Conservation (phyloP, 805 yeast genomes). For the Kuraishia cidri region DNA sequence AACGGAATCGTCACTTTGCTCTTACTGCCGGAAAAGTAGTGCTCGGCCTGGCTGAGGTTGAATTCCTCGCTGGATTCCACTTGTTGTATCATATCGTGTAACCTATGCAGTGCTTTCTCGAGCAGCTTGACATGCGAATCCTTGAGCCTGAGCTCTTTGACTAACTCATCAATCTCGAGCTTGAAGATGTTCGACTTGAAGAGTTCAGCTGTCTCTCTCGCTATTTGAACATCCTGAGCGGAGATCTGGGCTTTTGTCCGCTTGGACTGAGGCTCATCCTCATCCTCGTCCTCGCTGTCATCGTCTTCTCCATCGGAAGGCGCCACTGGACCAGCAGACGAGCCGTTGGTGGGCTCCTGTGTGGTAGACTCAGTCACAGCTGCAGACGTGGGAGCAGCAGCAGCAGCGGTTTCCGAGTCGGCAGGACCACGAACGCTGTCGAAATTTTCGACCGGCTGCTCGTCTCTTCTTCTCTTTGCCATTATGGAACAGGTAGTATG, state of each 20-base stretch:
- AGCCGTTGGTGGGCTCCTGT: too few species aligned
- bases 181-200: constrained; percentile 95
- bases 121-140: constrained; percentile 56
- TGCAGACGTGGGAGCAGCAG: too few species aligned
- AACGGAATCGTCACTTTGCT: constrained; percentile 66
- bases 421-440: too few species aligned
- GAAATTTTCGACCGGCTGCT: too few species aligned
- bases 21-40: constrained; percentile 30
- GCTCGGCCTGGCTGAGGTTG: constrained; percentile 51
- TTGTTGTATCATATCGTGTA: constrained; percentile 58
- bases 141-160: constrained; percentile 71
- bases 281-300: constrained; percentile 16
- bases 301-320: constrained; percentile 19
- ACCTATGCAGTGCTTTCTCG: constrained; percentile 67
- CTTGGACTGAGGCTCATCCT: constrained; percentile 4
- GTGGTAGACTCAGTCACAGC: too few species aligned
- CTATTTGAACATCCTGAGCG: constrained; percentile 82
- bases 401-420: too few species aligned
- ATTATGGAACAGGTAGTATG: too few species aligned
- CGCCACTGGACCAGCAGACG: too few species aligned
- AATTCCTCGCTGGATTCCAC: constrained; percentile 49
- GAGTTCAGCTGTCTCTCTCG: constrained; percentile 88
- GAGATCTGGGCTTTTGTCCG: constrained; percentile 23
- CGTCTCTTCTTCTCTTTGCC: too few species aligned
- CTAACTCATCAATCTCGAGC: constrained; percentile 84